Conservation (phyloP, 345 rosid genomes). For the Cardiospermum halicacabum region DNA sequence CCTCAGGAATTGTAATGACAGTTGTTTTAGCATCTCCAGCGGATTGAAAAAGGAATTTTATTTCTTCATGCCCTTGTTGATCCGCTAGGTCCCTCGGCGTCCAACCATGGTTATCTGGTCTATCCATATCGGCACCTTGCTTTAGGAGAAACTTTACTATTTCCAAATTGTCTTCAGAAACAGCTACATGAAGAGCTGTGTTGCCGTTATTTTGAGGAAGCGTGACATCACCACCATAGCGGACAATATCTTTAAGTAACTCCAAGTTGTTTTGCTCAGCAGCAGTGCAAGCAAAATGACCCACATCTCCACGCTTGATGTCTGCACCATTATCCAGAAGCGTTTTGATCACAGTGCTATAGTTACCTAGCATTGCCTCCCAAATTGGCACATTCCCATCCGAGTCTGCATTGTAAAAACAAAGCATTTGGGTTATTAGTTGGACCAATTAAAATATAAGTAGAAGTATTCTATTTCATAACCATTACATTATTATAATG, state of each 20-base stretch:
- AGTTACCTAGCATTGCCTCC: slow-evolving; percentile 73
- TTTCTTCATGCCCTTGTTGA: slow-evolving; percentile 83
- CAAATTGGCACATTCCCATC: slow-evolving; percentile 76
- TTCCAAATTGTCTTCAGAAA: slow-evolving; percentile 65
- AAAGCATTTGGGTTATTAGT: not conserved
- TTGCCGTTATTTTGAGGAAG: slow-evolving; percentile 42
- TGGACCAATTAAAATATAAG: not conserved
- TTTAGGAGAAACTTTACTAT: slow-evolving; percentile 62
- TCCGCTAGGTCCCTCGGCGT: slow-evolving; percentile 70
- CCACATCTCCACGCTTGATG: slow-evolving; percentile 60
- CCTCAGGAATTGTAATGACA: slow-evolving; percentile 38
- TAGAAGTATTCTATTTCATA: not conserved
- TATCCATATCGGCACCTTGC: slow-evolving; percentile 61
- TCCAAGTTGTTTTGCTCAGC: slow-evolving; percentile 63
- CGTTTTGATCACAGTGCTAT: slow-evolving; percentile 42
- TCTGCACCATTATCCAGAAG: slow-evolving; percentile 41
- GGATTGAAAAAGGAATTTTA: slow-evolving; percentile 46
- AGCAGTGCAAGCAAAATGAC: slow-evolving; percentile 65
- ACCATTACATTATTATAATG: not conserved
- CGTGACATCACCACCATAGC: slow-evolving; percentile 54
- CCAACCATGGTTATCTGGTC: slow-evolving; percentile 61
- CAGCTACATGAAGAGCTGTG: slow-evolving; percentile 81
- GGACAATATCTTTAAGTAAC: slow-evolving; percentile 53
- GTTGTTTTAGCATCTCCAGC: slow-evolving; percentile 29
- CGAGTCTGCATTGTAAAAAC: slow-evolving; percentile 37